Percentiles rank a stretch among this genome's conserved stretches.
Conservation (phyloP, 495 filamentous ascomycete genomes). For the Hypoxylon subgilvum region DNA sequence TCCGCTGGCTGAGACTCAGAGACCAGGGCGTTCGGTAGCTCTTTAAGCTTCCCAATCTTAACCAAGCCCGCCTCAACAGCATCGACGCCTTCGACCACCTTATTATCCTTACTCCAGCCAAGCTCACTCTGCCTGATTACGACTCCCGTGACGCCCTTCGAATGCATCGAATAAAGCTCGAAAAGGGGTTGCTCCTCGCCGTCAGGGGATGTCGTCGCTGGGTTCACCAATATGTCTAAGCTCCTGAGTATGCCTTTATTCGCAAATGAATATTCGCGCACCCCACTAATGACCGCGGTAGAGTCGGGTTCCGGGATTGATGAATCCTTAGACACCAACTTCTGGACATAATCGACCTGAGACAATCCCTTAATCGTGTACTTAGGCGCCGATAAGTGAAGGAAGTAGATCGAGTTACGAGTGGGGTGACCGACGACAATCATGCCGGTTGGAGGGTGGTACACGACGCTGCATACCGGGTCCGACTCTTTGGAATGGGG, state of each 20-base stretch:
- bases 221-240: conserved; percentile 78
- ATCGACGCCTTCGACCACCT: conserved; percentile 76
- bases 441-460: conserved; percentile 87
- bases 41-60: conserved; percentile 54
- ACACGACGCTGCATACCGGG: conserved; percentile 93
- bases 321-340: conserved; percentile 72
- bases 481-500: conserved; percentile 97
- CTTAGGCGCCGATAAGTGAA: conserved; percentile 89
- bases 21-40: conserved; percentile 43
- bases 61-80: conserved; percentile 69
- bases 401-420: conserved; percentile 95
- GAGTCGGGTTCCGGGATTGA: conserved; percentile 82
- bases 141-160: conserved; percentile 87
- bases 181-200: conserved; percentile 70
- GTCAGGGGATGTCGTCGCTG: conserved; percentile 58
- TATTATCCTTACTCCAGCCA: conserved; percentile 86
- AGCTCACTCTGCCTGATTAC: conserved; percentile 84
- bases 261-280: conserved; percentile 90
- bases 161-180: conserved; percentile 97
- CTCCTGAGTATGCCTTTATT: conserved; percentile 89
- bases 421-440: conserved; percentile 95
- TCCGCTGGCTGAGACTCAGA: conserved; percentile 38
- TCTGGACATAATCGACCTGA: conserved; percentile 84
- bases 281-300: conserved; percentile 93
- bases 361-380: conserved; percentile 81